phyloP scores from a whole-genome alignment of 805 yeast genomes.

The Hanseniaspora lachancei region DNA sequence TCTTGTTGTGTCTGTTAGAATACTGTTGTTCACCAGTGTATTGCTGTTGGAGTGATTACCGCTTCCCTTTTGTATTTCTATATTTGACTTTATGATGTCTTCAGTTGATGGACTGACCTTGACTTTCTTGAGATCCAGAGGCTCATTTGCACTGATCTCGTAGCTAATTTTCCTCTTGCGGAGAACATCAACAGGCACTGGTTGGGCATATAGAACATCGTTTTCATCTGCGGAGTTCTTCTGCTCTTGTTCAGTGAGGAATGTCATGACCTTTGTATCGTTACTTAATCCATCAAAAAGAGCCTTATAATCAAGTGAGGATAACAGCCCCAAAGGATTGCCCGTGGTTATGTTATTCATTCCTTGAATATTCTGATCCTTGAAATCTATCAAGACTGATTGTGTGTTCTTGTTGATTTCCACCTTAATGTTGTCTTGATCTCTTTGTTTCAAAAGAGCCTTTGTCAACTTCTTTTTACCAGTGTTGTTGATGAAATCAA shows the following conservation, averaged over 20 bases:
- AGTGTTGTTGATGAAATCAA: constrained; percentile 25
- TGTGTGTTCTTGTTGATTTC: constrained; percentile 2
- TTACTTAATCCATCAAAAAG: constrained; percentile 4
- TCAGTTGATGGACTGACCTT: constrained; percentile 2
- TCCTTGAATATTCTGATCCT: constrained; percentile 6
- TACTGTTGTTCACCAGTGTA: neutral
- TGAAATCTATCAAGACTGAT: neutral
- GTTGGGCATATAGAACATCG: neutral
- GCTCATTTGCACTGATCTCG: neutral
- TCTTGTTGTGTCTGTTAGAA: neutral
- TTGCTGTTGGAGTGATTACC: neutral
- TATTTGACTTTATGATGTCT: neutral
- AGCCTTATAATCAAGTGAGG: constrained; percentile 1
- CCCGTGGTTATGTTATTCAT: constrained; percentile 12
- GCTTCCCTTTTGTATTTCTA: neutral
- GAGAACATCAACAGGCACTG: neutral
- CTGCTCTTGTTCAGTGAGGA: neutral
- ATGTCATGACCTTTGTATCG: constrained; percentile 5
- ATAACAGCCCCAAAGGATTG: constrained; percentile 3
- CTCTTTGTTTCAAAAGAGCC: constrained; percentile 24
- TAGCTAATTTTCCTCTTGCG: constrained; percentile 4
- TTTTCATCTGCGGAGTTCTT: neutral
- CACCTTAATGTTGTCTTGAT: constrained; percentile 19
- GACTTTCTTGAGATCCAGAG: neutral
- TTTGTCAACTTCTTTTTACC: constrained; percentile 26